Base-by-base conservation (phyloP, 2,329 filamentous ascomycete genomes). In the Aspergillus japonicus region DNA sequence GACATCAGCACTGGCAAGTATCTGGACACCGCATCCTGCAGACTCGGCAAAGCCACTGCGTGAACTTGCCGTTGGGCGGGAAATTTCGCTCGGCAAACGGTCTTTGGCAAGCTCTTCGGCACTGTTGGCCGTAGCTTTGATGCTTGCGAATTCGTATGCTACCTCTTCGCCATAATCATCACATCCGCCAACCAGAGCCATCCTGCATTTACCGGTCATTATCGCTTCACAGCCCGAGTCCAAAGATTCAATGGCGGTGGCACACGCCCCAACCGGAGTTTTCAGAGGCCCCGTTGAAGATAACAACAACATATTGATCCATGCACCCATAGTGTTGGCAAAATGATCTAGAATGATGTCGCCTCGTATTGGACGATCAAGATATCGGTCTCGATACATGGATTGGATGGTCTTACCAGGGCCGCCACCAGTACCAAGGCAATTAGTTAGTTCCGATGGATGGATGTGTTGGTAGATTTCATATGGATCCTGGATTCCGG, bases 401-500 rank as follows among this genome's bases (percentile, higher is more conserved):
- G 91, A 92, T 70, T 91, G 89, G 64, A 98, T 85, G 69, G 93
- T 92, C 69, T 85, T 87, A 63, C 91, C 88, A 78, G 94, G 94
- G 83, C 94, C 94, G 82, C 97, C 96, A 81, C 94, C 94, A 26
- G 94, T 97, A 77, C 94, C 94, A 65, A 98, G 87, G 74, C 93
- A 97, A 83, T 98, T 98, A 75, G 94, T 94, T 51, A 98, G 89
- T 73, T 98, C 90, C 2, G 94, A 97, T 61, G 98, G 88, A 76
- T 98, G 94, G 63, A 98, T 92, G 72, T 98, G 96, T 82, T 97
- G 92, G 85, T 98, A 98, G 79, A 98, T 96, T 80, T 98, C 95
- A 74, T 97, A 98, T 12, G 94, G 94, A 73, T 98, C 94, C 14
- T 93, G 96, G 74, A 98, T 93, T 85, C 94, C 94, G 62, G 91